Base-by-base conservation (phyloP, 108 stramenopile genomes). In the Skeletonema tropicum region DNA sequence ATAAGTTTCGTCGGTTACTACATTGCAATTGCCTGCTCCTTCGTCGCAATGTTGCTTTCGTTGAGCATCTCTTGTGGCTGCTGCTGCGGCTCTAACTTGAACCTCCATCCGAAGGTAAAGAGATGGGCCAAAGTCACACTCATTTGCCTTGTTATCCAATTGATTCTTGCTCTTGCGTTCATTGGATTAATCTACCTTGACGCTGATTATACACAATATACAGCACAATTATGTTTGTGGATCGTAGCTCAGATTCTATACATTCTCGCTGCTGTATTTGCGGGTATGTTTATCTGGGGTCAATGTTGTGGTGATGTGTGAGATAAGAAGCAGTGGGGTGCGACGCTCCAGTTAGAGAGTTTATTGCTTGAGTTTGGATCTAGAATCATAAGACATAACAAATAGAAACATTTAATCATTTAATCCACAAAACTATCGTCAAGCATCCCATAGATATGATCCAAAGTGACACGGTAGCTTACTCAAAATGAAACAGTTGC, bases 41-140 rank as follows among this genome's bases (percentile, higher is more conserved):
- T 73, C 17, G 67, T 66, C 8, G 72, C 72, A 2, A 68, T 68
- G 1, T 26, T 73, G 32, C 15, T 73, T 9, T 8, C 72, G 17
- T 69, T 46, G 25, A 55, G 36, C 10, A 64, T 73, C 25, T n/a
- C 65, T 52, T 73, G 72, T 23, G 67, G 66, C 21, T 73, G 72
- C 30, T 73, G 72, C 72, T 66, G 72, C 17, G 66, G 66, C 15
- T 1, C 8, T 9, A 7, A 68, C 8, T 73, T 66, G 64, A 68
- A 73, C 11, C 31, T 73, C 9, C 45, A 57, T 64, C 55, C 72
- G 5, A 49, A 73, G 25, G 72, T 73, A 6, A 73, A 68, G 58
- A 68, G 39, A 21, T 73, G 46, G 49, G 5, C 49, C 68, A 19
- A 3, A 7, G 72, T 45, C 48, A 69, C 67, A 26, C 72, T 73